Evolutionary conservation across 805 yeast species (phyloP), one percentile per base, ranked within the genome.

Genomic region (Pichia nanzhaoensis): DNA sequence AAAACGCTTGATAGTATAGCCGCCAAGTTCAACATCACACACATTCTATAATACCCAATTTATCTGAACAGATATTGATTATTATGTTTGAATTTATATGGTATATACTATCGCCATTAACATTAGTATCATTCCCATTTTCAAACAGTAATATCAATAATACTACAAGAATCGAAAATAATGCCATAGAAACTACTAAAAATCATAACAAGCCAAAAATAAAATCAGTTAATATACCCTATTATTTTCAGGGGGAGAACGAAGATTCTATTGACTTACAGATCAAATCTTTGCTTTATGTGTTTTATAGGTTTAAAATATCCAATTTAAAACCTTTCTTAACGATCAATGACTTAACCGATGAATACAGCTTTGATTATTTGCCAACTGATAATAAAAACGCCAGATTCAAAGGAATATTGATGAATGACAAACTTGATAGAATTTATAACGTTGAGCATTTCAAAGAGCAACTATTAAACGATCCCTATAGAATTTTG

Each of bases 241-340:
- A 63, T 7, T 78, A 75, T 49, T 43, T 56, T 14, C 67, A 65
- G 34, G 80, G 79, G 3, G 69, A 61, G 24, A 45, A 57, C 5
- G 78, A 74, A 45, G 88, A 82, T 56, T 71, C 80, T 5, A 69
- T 78, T 12, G 85, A 80, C 51, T 65, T 82, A 18, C 85, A 80
- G 50, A 69, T 80, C 46, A 78, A 75, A 54, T 69, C 86, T 2
- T 61, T 83, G 45, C 58, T 69, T 24, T 83, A 82, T 56, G 67
- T 78, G 57, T 82, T 73, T 63, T 71, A 51, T 35, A 24, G 52
- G n/a, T 44, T 44, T 16, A 34, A 43, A 31, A 41, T 53, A n/a
- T 36, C 36, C 9, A 39, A 41, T 12, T 36, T 53, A n/a, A 42
- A 41, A 18, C 54, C 77, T 0, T 78, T 78, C 51, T 51, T 73